Evolutionary conservation across 1,284 basidiomycete species (phyloP), one percentile per base, ranked within the genome.

Genomic region (Leccinum fallax): DNA sequence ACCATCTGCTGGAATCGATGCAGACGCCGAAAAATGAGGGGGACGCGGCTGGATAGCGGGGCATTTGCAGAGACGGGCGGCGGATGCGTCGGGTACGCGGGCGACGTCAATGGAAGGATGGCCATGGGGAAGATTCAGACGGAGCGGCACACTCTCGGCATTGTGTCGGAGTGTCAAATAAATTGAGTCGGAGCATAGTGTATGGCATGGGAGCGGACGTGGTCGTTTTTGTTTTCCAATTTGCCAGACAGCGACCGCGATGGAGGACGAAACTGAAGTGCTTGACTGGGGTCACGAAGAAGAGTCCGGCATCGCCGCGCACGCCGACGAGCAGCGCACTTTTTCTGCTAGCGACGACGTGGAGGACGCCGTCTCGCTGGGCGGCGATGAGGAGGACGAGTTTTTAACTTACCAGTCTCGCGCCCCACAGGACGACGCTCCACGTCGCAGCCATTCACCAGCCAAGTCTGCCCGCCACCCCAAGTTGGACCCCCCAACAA

Each of bases 1-100:
- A 54, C 93, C 93, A 95, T 95, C 74, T 94, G 90, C 62, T 92
- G 89, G 69, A 94, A 90, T 64, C 91, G 85, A 67, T 89, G 85
- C 62, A 95, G 73, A 52, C 93, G 80, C 67, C 87, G 81, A 72
- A 95, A 89, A 68, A 94, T 89, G 53, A 92, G 80, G 26, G 93
- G 93, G 48, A 94, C 77, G n/a, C 88, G 84, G 58, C 82, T 82
- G 4, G 80, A 73, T 65, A 77, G 64, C 73, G 77, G 69, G 61
- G 73, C 68, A 67, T 77, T 77, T 57, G 71, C 64, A 66, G 62
- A 74, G 65, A 60, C 68, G 63, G 66, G 73, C 73, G 66, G 78
- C 76, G 69, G 80, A 79, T 64, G 80, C 72, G 63, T 61, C 34
- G 71, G 61, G 36, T 74, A 69, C 8, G 80, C 74, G 38, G 83